Base-by-base conservation (phyloP, 2,329 filamentous ascomycete genomes). In the Cryphonectria japonica region DNA sequence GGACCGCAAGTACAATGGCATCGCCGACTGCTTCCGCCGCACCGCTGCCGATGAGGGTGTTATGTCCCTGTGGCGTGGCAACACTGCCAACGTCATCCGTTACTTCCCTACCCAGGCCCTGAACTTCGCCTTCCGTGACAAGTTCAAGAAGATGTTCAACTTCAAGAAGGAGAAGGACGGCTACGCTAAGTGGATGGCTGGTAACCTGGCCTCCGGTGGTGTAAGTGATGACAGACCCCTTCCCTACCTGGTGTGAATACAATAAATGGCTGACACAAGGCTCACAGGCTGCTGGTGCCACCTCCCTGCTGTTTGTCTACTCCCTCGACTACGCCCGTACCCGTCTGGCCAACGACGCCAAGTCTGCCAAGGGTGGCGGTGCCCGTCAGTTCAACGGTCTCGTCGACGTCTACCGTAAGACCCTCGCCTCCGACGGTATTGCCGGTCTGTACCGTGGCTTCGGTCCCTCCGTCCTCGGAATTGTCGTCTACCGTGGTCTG, bases 1-100 rank as follows among this genome's bases (percentile, higher is more conserved):
- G 77, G 94, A 97, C 90, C 92, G 92, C 87, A 97, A 95, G 87
- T 99, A 98, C 91, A 86, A 87, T 80, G 96, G 96, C 85, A 98
- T 99, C 83, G 81, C 76, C 74, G 96, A 99, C 85, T 98, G 96
- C 90, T 99, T 99, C 92, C 88, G 87, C 81, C 93, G 96, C 84
- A 98, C 96, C 83, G 89, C 89, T 76, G 91, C 91, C 81, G 88
- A 93, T 77, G 96, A 99, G 90, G 96, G 96, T 93, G 86, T 96
- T 80, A 91, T 96, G 85, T 91, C 95, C 77, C 90, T 99, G 81
- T 99, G 96, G 96, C 92, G 96, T 91, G 96, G 96, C 87, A 99
- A 99, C 94, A 99, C 96, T 84, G 96, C 96, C 94, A 99, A 99
- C 92, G 96, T 99, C 86, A 97, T 99, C 91, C 96, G 96, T 93